phyloP scores from a whole-genome alignment of 2,329 filamentous ascomycete genomes.

The Pseudovirgaria hyperparasitica region DNA sequence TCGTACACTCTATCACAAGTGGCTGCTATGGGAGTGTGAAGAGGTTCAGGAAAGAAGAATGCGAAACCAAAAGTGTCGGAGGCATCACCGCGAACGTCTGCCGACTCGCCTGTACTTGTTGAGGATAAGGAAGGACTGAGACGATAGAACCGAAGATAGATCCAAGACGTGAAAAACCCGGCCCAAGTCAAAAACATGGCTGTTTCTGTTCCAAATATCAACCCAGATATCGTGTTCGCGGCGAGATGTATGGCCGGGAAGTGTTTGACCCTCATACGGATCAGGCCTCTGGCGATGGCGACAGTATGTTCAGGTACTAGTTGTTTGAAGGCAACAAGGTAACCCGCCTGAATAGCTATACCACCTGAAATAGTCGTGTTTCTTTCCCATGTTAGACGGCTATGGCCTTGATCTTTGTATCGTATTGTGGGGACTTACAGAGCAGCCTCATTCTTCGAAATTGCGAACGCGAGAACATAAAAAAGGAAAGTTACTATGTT shows the following conservation, averaged over 20 bases:
- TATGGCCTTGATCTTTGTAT: constrained; percentile 5
- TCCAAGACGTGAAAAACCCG: constrained; percentile 82
- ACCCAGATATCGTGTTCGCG: constrained; percentile 54
- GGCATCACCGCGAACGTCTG: constrained; percentile 68
- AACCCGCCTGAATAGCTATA: constrained; percentile 78
- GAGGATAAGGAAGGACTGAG: constrained; percentile 45
- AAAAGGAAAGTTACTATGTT: constrained; percentile 64
- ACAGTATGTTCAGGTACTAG: constrained; percentile 95
- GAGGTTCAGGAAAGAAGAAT: constrained; percentile 80
- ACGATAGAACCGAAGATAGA: constrained; percentile 94
- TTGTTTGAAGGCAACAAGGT: constrained; percentile 95
- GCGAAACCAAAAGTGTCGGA: constrained; percentile 94
- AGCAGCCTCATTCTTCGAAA: constrained; percentile 54
- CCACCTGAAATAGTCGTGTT: constrained; percentile 81
- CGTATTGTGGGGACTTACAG: constrained; percentile 43
- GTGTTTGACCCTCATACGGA: constrained; percentile 79
- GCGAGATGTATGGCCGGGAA: constrained; percentile 65
- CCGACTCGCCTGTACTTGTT: constrained; percentile 37
- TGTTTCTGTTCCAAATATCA: constrained; percentile 56
- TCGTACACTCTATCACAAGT: constrained; percentile 66
- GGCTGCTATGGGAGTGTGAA: constrained; percentile 64
- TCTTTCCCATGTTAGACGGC: constrained; percentile 17
- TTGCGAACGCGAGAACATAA: constrained; percentile 59
- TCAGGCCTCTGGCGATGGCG: constrained; percentile 73
- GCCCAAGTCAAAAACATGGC: constrained; percentile 67